Percentiles rank a stretch among this genome's conserved stretches.
phyloP scores from a whole-genome alignment of 1,139 yeast genomes.

The Tardiomyces depauwii region DNA sequence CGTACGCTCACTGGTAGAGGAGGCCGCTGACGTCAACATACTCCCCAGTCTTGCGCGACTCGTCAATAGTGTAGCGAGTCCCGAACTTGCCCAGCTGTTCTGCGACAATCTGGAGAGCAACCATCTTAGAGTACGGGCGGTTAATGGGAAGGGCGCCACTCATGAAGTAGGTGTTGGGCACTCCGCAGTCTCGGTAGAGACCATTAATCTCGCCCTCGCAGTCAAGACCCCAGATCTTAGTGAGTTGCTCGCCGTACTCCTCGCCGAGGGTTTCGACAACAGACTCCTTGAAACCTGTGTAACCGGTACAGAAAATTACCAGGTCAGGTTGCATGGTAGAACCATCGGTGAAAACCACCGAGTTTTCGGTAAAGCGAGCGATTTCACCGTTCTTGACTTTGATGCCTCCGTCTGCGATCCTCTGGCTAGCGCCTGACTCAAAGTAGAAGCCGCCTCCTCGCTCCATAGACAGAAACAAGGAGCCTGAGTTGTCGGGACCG shows the following conservation, averaged over 20 bases:
- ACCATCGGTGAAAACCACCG: conserved; percentile 33
- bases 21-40: conserved; percentile 2
- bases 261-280: conserved; percentile 29
- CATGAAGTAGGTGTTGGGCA: conserved; percentile 11
- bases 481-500: conserved; percentile 35
- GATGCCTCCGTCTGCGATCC: conserved; percentile 30
- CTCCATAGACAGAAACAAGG: conserved; percentile 30
- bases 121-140: conserved; percentile 12
- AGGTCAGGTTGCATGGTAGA: conserved; percentile 26
- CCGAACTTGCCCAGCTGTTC: conserved; percentile 11
- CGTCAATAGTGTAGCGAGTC: conserved; percentile 10
- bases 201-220: conserved; percentile 13
- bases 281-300: conserved; percentile 33
- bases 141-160: conserved; percentile 13
- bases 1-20: background rate
- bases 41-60: conserved; percentile 7
- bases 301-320: conserved; percentile 37
- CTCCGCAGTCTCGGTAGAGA: conserved; percentile 11
- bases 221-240: conserved; percentile 19
- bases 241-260: conserved; percentile 15
- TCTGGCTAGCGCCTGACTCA: conserved; percentile 33
- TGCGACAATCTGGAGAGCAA: conserved; percentile 17
- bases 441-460: conserved; percentile 38
- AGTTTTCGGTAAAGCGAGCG: conserved; percentile 26
- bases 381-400: conserved; percentile 28